Conservation (phyloP, 352 stramenopile genomes). For the Phytophthora litchii region DNA sequence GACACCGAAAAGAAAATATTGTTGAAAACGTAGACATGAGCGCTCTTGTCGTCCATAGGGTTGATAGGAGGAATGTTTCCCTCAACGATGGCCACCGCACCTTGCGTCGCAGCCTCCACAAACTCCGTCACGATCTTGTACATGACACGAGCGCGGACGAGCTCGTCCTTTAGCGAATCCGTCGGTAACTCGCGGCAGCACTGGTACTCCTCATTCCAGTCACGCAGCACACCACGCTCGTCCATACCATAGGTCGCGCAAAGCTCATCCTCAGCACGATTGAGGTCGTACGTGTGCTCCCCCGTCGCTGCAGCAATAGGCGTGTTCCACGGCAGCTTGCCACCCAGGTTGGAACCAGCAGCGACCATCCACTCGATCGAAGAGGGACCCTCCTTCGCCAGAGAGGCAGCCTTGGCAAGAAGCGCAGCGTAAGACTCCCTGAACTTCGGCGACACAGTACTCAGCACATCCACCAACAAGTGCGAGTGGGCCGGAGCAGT, state of each 20-base stretch:
- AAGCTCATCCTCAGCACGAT: constrained; percentile 92
- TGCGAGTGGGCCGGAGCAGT: constrained; percentile 49
- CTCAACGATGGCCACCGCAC: constrained; percentile 93
- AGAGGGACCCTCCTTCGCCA: constrained; percentile 76
- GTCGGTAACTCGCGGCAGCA: constrained; percentile 85
- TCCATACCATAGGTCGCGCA: constrained; percentile 92
- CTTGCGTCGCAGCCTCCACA: constrained; percentile 90
- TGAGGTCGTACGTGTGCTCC: constrained; percentile 77
- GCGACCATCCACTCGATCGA: constrained; percentile 90
- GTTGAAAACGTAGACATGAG: constrained; percentile 98
- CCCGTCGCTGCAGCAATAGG: constrained; percentile 33
- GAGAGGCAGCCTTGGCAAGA: constrained; percentile 74
- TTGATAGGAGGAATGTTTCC: constrained; percentile 96
- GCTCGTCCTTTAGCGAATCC: constrained; percentile 84
- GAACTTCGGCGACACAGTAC: constrained; percentile 75
- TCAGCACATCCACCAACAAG: constrained; percentile 84
- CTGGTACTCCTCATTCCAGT: constrained; percentile 99
- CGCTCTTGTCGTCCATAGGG: constrained; percentile 92
- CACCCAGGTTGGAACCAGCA: constrained; percentile 71
- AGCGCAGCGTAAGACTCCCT: constrained; percentile 71
- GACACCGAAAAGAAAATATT: constrained; percentile 98
- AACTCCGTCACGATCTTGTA: constrained; percentile 97
- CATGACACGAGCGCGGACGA: constrained; percentile 93
- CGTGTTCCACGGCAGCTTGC: constrained; percentile 85
- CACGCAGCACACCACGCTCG: constrained; percentile 89